Percentiles rank a stretch among this genome's conserved stretches.
phyloP scores from a whole-genome alignment of 2,329 filamentous ascomycete genomes.

The Aspergillus transmontanensis region DNA sequence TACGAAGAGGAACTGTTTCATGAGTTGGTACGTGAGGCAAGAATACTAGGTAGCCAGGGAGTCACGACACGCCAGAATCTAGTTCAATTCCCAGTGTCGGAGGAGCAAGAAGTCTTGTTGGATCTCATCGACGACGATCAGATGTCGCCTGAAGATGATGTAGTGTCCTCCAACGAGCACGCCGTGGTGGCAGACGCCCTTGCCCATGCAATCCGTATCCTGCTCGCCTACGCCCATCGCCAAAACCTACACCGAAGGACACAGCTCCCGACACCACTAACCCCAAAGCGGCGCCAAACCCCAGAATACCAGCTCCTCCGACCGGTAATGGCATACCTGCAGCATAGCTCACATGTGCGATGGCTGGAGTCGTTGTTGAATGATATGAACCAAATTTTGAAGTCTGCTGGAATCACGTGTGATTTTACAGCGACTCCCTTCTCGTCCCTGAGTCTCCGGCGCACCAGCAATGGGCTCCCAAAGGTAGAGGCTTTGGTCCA shows the following conservation, averaged over 20 bases:
- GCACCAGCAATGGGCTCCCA: conserved; percentile 11
- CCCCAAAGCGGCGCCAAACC: conserved; percentile 51
- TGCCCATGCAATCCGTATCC: conserved; percentile 69
- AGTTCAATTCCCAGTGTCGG: conserved; percentile 59
- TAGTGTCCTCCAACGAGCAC: conserved; percentile 26
- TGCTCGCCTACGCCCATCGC: conserved; percentile 78
- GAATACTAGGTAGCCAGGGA: conserved; percentile 69
- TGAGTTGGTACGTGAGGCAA: conserved; percentile 81
- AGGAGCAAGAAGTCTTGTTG: conserved; percentile 62
- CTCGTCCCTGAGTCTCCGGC: conserved; percentile 25
- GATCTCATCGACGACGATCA: conserved; percentile 66
- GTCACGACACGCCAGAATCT: conserved; percentile 65
- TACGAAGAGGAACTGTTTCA: conserved; percentile 79
- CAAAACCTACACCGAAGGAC: conserved; percentile 69
- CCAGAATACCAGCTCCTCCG: conserved; percentile 61
- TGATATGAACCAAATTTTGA: conserved; percentile 34
- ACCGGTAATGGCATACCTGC: conserved; percentile 57
- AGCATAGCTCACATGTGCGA: conserved; percentile 48
- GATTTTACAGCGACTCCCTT: conserved; percentile 30
- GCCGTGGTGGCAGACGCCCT: conserved; percentile 64
- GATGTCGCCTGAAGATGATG: conserved; percentile 33
- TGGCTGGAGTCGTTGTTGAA: conserved; percentile 38
- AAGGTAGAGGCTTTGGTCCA: conserved; percentile 46
- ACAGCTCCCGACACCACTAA: conserved; percentile 61
- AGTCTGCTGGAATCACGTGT: conserved; percentile 35